Percentiles rank a stretch among this genome's conserved stretches.
Evolutionary conservation across 768 basidiomycete genomes (phyloP).

Genomic region (Lentinula lateritia): DNA sequence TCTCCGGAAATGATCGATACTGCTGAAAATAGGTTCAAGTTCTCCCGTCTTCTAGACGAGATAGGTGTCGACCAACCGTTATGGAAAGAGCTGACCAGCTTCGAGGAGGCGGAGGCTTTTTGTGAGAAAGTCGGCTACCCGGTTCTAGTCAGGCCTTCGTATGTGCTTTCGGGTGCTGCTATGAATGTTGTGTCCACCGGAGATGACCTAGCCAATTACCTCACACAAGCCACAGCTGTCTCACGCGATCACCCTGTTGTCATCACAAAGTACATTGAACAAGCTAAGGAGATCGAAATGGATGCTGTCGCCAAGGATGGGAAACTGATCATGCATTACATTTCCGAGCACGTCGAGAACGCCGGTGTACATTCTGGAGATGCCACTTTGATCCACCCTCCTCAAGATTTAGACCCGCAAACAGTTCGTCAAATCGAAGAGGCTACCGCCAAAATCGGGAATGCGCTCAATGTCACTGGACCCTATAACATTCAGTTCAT

Average conservation of each 20-base stretch:
- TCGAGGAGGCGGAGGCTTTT: slow-evolving; percentile 82
- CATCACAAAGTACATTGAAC: slow-evolving; percentile 98
- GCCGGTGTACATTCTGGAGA: slow-evolving; percentile 99
- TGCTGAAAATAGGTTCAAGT: slow-evolving; percentile 99
- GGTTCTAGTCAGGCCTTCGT: slow-evolving; percentile 94
- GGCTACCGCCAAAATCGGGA: slow-evolving; percentile 95
- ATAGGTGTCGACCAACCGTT: slow-evolving; percentile 97
- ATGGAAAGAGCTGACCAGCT: slow-evolving; percentile 95
- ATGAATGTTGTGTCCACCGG: slow-evolving; percentile 98
- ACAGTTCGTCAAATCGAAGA: slow-evolving; percentile 96
- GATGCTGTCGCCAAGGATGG: slow-evolving; percentile 97
- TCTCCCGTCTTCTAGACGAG: slow-evolving; percentile 94
- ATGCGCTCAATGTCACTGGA: slow-evolving; percentile 95
- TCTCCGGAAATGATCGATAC: slow-evolving; percentile 99
- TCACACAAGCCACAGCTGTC: slow-evolving; percentile 92
- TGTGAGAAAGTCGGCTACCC: slow-evolving; percentile 93
- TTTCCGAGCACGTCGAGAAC: slow-evolving; percentile 99
- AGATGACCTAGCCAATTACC: slow-evolving; percentile 87
- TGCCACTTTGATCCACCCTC: slow-evolving; percentile 95
- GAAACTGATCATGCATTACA: slow-evolving; percentile 99
- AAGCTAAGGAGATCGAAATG: slow-evolving; percentile 99
- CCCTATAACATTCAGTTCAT: slow-evolving; percentile 99
- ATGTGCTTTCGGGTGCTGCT: slow-evolving; percentile 98
- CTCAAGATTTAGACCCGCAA: slow-evolving; percentile 95
- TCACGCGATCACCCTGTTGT: slow-evolving; percentile 97